Evolutionary conservation across 2,329 filamentous ascomycete genomes (phyloP).

Genomic region (Amphichorda felina): DNA sequence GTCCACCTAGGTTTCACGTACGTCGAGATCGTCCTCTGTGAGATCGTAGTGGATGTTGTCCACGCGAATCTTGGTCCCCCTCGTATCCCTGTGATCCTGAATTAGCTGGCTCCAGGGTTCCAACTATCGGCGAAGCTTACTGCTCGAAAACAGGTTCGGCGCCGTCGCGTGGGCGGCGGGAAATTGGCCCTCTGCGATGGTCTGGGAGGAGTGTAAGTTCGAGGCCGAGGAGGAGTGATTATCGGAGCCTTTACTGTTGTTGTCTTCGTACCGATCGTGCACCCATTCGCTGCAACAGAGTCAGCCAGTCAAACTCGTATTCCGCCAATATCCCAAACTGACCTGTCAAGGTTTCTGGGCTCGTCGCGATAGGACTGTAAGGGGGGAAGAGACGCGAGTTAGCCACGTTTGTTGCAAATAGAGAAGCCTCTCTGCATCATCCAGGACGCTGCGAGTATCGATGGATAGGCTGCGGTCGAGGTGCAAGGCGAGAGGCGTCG

Average conservation of each 20-base stretch:
- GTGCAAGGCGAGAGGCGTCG: slow-evolving; percentile 2
- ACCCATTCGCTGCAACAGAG: slow-evolving; percentile 65
- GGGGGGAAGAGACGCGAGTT: slow-evolving; percentile 21
- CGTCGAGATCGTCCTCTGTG: slow-evolving; percentile 71
- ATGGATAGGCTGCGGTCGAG: slow-evolving; percentile 13
- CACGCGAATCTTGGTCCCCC: slow-evolving; percentile 63
- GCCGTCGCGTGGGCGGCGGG: slow-evolving; percentile 29
- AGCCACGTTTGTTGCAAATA: slow-evolving; percentile 22
- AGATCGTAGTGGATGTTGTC: slow-evolving; percentile 92
- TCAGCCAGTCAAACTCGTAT: neutral
- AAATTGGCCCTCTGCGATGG: slow-evolving; percentile 26
- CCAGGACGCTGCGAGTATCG: slow-evolving; percentile 16
- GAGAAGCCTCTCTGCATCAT: slow-evolving; percentile 15
- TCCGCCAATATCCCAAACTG: slow-evolving; percentile 17
- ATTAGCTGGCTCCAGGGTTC: neutral
- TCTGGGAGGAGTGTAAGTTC: slow-evolving; percentile 16
- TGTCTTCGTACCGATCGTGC: slow-evolving; percentile 78
- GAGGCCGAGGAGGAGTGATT: slow-evolving; percentile 1
- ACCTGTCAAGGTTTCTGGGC: slow-evolving; percentile 60
- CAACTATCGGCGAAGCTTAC: neutral
- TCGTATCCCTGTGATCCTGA: slow-evolving; percentile 27
- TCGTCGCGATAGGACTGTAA: slow-evolving; percentile 52
- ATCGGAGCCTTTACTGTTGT: slow-evolving; percentile 30
- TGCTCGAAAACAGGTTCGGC: slow-evolving; percentile 18
- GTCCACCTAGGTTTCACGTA: slow-evolving; percentile 22